Conservation (phyloP, 176 grass and related monocot genomes). For the Aegilops tauschii region DNA sequence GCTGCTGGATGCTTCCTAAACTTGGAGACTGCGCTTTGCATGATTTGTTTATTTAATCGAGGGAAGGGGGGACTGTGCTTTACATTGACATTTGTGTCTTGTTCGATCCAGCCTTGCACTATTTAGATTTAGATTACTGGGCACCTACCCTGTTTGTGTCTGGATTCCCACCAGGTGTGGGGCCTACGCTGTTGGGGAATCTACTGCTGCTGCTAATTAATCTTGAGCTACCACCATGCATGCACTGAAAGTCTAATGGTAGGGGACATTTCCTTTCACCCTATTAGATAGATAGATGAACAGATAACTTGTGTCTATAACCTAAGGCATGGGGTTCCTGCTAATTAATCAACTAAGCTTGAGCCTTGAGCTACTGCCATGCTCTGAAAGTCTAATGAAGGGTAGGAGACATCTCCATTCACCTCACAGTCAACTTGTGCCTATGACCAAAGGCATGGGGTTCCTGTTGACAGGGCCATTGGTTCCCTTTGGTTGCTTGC, state of each 20-base stretch:
- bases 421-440: neutral
- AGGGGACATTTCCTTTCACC: constrained; percentile 1
- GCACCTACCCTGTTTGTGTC: neutral
- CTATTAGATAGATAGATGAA: neutral
- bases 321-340: neutral
- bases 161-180: constrained; percentile 19
- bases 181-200: neutral
- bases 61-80: neutral
- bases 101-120: neutral
- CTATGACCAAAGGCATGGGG: neutral
- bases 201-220: constrained; percentile 5
- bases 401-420: constrained; percentile 13
- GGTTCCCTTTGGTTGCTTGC: constrained; percentile 12
- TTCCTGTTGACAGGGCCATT: neutral
- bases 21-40: neutral
- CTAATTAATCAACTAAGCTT: neutral
- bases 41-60: neutral
- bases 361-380: neutral
- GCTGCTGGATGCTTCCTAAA: neutral
- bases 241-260: neutral
- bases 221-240: neutral
- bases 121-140: constrained; percentile 13
- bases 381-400: neutral
- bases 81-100: constrained; percentile 20
- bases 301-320: neutral